Percentiles rank a stretch among this genome's conserved stretches.
Conservation (phyloP, 306 rosid genomes). For the Betula pendula region DNA sequence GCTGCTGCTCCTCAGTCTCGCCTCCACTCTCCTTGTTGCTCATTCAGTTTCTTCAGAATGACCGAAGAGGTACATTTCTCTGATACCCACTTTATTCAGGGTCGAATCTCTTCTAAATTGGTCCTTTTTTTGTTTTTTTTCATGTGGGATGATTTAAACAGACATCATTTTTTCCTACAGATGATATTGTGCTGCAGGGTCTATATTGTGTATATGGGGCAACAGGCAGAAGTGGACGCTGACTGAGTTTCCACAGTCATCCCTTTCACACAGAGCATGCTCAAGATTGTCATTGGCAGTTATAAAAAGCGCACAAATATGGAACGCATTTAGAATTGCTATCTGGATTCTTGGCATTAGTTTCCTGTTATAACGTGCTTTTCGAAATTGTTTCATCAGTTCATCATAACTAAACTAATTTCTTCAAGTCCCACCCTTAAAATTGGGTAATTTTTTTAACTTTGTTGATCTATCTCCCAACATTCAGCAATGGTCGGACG, state of each 20-base stretch:
- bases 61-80: slow-evolving; percentile 16
- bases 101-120: not conserved
- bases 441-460: too few species aligned
- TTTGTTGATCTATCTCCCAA: too few species aligned
- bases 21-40: slow-evolving; percentile 9
- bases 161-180: not conserved
- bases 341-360: too few species aligned
- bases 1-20: slow-evolving; percentile 17
- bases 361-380: too few species aligned
- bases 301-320: not conserved
- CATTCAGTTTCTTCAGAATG: slow-evolving; percentile 24
- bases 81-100: not conserved
- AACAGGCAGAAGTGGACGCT: not conserved
- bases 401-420: too few species aligned
- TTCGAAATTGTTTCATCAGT: too few species aligned
- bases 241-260: slow-evolving; percentile 21
- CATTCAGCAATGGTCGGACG: slow-evolving; percentile 20
- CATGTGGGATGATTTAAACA: not conserved
- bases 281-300: slow-evolving; percentile 44
- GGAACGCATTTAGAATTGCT: not conserved
- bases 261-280: slow-evolving; percentile 30
- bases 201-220: slow-evolving; percentile 53
- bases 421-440: too few species aligned
- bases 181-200: slow-evolving; percentile 27
- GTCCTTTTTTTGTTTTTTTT: too few species aligned